phyloP scores from a whole-genome alignment of 2,329 filamentous ascomycete species.

The Knoxdaviesia capensis region DNA sequence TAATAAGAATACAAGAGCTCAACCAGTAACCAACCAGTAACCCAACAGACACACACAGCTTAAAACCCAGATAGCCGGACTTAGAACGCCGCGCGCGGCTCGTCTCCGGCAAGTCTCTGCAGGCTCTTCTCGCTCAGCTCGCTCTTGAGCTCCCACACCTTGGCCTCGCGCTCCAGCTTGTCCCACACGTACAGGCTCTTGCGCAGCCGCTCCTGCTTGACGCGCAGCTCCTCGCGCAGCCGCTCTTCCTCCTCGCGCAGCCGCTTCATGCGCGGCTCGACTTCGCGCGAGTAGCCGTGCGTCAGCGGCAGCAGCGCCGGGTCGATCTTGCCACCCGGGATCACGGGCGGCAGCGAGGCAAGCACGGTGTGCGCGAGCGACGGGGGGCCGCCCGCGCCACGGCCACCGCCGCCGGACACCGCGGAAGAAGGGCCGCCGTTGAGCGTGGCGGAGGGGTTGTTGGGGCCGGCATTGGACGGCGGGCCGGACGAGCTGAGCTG shows the following conservation, averaged over 20 bases:
- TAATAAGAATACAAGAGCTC: no score
- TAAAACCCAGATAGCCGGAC: no score
- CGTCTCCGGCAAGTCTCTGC: conserved; percentile 35
- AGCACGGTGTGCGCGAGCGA: conserved; percentile 32
- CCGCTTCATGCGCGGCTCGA: conserved; percentile 31
- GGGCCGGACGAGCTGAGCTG: no score
- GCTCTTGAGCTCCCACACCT: conserved; percentile 31
- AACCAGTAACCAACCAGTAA: no score
- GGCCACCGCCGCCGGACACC: background rate
- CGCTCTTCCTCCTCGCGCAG: conserved; percentile 38
- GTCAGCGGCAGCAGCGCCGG: conserved; percentile 20
- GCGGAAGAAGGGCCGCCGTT: conserved; percentile 4
- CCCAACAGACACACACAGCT: no score
- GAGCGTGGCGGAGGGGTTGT: conserved; percentile 18
- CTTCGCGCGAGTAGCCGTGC: conserved; percentile 27
- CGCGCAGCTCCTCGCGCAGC: conserved; percentile 28
- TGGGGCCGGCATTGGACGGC: background rate
- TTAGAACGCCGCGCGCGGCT: conserved; percentile 32
- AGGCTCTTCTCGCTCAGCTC: conserved; percentile 35
- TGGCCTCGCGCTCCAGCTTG: conserved; percentile 30
- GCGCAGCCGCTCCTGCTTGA: conserved; percentile 32
- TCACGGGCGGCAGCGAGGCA: conserved; percentile 25
- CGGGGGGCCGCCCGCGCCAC: conserved; percentile 13
- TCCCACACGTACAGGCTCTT: conserved; percentile 33
- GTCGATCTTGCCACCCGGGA: conserved; percentile 35